Evolutionary conservation across 148 eudicot genomes (phyloP).

Genomic region (Chenopodium quinoa): DNA sequence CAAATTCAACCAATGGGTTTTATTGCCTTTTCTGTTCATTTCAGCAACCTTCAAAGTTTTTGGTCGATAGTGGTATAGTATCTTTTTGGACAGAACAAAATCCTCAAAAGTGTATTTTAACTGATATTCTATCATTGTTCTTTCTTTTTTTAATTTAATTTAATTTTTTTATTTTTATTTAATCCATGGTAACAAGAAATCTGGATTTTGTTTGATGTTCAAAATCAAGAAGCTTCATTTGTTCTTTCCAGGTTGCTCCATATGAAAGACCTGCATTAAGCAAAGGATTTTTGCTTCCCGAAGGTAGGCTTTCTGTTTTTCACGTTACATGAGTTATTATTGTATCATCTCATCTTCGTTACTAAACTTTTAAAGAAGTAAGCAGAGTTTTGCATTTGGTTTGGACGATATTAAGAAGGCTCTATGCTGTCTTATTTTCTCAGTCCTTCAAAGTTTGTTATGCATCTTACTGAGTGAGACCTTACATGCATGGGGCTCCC

Average conservation of each 20-base stretch:
- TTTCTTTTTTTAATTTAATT: neutral
- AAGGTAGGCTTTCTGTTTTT: slow-evolving; percentile 49
- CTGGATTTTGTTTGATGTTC: neutral
- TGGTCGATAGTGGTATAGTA: neutral
- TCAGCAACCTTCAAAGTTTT: neutral
- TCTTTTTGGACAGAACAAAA: neutral
- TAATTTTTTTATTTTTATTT: neutral
- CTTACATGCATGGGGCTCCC: neutral
- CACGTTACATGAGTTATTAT: neutral
- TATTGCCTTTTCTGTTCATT: neutral
- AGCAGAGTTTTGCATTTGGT: neutral
- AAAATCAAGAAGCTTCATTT: neutral
- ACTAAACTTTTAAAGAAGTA: neutral
- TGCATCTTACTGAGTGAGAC: neutral
- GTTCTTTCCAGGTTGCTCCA: slow-evolving; percentile 71
- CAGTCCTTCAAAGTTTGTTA: neutral
- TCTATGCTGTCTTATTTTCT: neutral
- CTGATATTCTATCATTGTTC: neutral
- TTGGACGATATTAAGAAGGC: neutral
- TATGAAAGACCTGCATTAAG: slow-evolving; percentile 99
- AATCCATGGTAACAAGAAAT: neutral
- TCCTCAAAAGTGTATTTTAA: neutral
- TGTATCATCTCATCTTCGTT: neutral
- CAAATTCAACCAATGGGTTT: neutral
- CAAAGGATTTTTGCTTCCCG: slow-evolving; percentile 97